Evolutionary conservation across 495 filamentous ascomycete species (phyloP).

Genomic region (Penicillium canariense): DNA sequence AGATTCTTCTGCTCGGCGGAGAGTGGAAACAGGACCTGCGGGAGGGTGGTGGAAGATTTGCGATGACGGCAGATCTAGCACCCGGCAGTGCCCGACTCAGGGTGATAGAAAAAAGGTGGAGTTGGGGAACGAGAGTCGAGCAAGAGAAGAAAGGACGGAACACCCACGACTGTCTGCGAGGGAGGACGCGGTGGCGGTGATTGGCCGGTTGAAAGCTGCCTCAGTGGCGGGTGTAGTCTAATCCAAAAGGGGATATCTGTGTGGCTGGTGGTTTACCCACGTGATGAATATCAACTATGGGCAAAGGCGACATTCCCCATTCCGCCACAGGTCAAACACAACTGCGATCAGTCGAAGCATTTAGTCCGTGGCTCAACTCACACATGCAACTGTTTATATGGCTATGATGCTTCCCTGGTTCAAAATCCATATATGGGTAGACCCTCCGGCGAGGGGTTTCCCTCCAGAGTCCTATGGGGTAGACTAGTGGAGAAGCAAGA

Average conservation of each 20-base stretch:
- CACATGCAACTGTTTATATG: not conserved
- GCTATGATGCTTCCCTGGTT: not conserved
- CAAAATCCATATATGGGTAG: not conserved
- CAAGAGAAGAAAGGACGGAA: conserved; percentile 11
- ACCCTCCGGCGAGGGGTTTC: not conserved
- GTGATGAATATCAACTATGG: not conserved
- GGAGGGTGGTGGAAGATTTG: not conserved
- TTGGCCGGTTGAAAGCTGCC: conserved; percentile 11
- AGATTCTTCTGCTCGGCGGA: conserved; percentile 21
- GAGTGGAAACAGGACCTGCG: conserved; percentile 1
- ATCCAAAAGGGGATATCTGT: not conserved
- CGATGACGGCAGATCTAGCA: conserved; percentile 12
- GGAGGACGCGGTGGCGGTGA: conserved; percentile 28
- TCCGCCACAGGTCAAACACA: too few species aligned
- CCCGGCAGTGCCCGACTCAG: conserved; percentile 15
- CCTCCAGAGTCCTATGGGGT: conserved; percentile 12
- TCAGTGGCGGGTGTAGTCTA: conserved; percentile 6
- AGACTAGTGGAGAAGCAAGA: conserved; percentile 22
- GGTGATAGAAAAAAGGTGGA: conserved; percentile 6
- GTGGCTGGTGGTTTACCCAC: conserved; percentile 16
- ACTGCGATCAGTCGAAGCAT: too few species aligned
- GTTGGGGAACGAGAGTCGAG: conserved; percentile 5
- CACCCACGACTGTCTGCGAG: conserved; percentile 20
- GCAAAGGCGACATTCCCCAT: not conserved
- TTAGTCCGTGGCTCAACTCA: not conserved